Evolutionary conservation across 306 rosid species (phyloP).

Genomic region (peach (Prunus persica)): Prunus_persica_NCBIv2 NC_034014.1:4598001-4598500

Average conservation of each 20-base stretch:
- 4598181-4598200: conserved; percentile 32
- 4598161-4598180: conserved; percentile 57
- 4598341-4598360: conserved; percentile 39
- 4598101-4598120: not conserved
- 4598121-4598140: conserved; percentile 56
- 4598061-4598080: not conserved
- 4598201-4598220: conserved; percentile 31
- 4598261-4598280: conserved; percentile 29
- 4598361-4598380: conserved; percentile 1
- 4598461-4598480: conserved; percentile 45
- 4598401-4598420: conserved; percentile 33
- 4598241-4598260: conserved; percentile 53
- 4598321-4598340: conserved; percentile 29
- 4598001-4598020: conserved; percentile 53
- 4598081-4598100: not conserved
- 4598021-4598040: conserved; percentile 50
- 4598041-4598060: no score
- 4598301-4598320: conserved; percentile 32
- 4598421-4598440: conserved; percentile 47
- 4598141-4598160: conserved; percentile 54
- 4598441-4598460: conserved; percentile 38
- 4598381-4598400: conserved; percentile 40
- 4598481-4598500: conserved; percentile 36
- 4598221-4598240: conserved; percentile 54
- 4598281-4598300: conserved; percentile 39